phyloP scores from a whole-genome alignment of 306 rosid genomes.

The Quercus bicolor region DNA sequence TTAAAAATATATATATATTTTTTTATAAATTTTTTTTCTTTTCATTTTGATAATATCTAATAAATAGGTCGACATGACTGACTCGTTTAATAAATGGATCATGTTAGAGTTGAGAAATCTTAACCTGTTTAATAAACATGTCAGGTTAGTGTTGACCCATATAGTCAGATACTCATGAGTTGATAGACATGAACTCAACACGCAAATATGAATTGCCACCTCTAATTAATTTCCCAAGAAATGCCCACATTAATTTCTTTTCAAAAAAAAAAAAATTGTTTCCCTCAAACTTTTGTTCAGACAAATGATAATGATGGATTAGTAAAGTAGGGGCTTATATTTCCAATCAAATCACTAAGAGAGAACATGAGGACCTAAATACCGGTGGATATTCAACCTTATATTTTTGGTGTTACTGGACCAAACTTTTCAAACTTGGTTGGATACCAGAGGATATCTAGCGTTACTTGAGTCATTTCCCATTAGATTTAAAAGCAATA shows the following conservation, averaged over 20 bases:
- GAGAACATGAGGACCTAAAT: not conserved
- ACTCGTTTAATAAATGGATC: fast-evolving
- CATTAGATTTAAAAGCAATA: not conserved
- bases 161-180: too few species aligned
- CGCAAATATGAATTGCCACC: fast-evolving
- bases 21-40: too few species aligned
- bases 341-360: not conserved
- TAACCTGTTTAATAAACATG: too few species aligned
- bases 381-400: not conserved
- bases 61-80: fast-evolving
- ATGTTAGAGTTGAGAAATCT: too few species aligned
- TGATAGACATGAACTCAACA: too few species aligned
- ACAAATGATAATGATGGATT: not conserved
- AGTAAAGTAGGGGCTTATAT: not conserved
- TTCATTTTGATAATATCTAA: too few species aligned
- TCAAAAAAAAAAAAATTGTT: too few species aligned
- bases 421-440: not conserved
- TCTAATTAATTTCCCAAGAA: too few species aligned
- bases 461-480: not conserved
- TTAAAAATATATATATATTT: too few species aligned
- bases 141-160: too few species aligned
- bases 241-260: too few species aligned
- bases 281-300: not conserved
- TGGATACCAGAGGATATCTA: not conserved
- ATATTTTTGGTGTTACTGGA: not conserved